Base-by-base conservation (phyloP, 768 basidiomycete species). In the Leccinellum albellum region DNA sequence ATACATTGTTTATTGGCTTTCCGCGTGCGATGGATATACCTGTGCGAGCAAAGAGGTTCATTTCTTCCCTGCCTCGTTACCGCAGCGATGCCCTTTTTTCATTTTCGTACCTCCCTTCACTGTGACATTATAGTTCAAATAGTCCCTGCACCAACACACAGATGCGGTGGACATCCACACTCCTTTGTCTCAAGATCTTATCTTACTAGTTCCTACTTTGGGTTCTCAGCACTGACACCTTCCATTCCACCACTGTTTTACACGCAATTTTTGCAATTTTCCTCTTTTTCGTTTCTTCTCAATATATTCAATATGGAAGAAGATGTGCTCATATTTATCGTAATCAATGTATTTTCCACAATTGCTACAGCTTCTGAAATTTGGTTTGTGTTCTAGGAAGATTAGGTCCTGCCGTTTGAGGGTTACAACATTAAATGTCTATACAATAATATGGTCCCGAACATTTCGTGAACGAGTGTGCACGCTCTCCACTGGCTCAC, bases 41-140 rank as follows among this genome's bases (percentile, higher is more conserved):
- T 52, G 33, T 55, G 54, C 10, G 42, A 45, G 54, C 7, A 33
- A 40, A 42, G 13, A 37, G 12, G 13, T 51, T 48, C 14, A 32
- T 32, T 24, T 42, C 26, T 47, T 7, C 17, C 2, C 4, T 56
- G 14, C n/a, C n/a, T 37, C 37, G 46, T 32, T 48, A 40, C 4
- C 6, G 49, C 50, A 47, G 21, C 7, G 20, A 56, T 9, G n/a
- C 28, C n/a, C 13, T 53, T 17, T 58, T 14, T n/a, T 10, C 51
- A 24, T 28, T 33, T 53, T 37, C 2, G 40, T 51, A 42, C 37
- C 14, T 8, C 40, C 23, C 42, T 65, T 60, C 45, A 37, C 24
- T 48, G 24, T 31, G 59, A 58, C 51, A 59, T 50, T 14, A 62
- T 61, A 64, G 21, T 61, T 33, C 3, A 10, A 3, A 52, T 28